phyloP scores from a whole-genome alignment of 208 protist species.

The Trypanosoma grayi region DNA sequence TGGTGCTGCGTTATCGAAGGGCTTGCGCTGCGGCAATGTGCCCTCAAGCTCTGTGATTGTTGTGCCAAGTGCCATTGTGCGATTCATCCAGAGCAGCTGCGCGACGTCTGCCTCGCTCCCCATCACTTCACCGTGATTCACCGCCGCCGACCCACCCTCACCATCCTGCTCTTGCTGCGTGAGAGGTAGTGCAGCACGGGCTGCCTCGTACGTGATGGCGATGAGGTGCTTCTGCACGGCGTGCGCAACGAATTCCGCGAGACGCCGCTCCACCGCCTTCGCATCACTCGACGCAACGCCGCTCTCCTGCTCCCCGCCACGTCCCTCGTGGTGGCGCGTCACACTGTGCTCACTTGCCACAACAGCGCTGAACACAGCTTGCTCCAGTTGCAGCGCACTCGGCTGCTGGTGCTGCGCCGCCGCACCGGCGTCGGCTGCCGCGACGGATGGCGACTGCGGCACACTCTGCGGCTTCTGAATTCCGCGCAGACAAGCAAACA shows the following conservation, averaged over 20 bases:
- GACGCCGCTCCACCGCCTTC: neutral
- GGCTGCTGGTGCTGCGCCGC: neutral
- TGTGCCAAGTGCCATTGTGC: conserved; percentile 25
- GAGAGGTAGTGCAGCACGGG: neutral
- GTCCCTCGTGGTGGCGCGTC: conserved; percentile 5
- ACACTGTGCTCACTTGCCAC: conserved; percentile 14
- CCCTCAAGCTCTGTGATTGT: conserved; percentile 7
- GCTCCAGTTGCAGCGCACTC: neutral
- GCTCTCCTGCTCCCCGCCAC: neutral
- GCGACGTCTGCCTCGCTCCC: conserved; percentile 7
- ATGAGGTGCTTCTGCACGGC: conserved; percentile 15
- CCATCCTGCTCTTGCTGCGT: neutral
- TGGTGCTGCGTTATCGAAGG: neutral
- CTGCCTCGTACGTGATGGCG: conserved; percentile 6
- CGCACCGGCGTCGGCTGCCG: neutral
- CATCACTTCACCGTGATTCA: neutral
- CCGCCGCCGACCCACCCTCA: neutral
- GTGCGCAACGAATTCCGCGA: conserved; percentile 7
- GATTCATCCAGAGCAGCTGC: conserved; percentile 21
- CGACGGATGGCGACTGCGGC: neutral
- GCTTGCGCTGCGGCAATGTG: neutral
- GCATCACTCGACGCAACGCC: neutral
- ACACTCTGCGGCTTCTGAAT: conserved; percentile 18
- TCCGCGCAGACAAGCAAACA: conserved; percentile 37
- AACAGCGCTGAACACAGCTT: conserved; percentile 10